Percentiles rank a stretch among this genome's conserved stretches.
phyloP scores from a whole-genome alignment of 1,284 basidiomycete species.

The Ceratobasidium sp. region DNA sequence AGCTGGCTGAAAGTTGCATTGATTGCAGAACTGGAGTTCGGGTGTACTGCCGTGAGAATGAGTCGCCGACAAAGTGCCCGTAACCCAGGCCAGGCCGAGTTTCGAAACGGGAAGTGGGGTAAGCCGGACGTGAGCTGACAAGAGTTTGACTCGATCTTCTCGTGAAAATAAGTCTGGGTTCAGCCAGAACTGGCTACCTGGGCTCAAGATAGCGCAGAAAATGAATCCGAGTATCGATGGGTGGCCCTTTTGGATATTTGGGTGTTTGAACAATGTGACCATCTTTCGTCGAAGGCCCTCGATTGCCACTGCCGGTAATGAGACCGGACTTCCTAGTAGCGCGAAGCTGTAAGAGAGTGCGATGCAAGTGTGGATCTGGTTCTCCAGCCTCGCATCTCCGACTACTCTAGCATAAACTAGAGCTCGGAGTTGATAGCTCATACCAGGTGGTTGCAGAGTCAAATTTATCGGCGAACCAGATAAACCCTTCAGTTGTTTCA shows the following conservation, averaged over 20 bases:
- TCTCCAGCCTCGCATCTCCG: not conserved
- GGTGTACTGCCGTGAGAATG: not conserved
- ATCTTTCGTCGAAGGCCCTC: not conserved
- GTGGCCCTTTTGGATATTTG: not conserved
- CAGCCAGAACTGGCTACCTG: conserved; percentile 8
- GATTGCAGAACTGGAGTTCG: not conserved
- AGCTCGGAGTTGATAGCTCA: not conserved
- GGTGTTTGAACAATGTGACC: not conserved
- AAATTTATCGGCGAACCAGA: not conserved
- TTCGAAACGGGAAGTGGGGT: not conserved
- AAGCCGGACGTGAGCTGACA: conserved; percentile 11
- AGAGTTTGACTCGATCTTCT: conserved; percentile 12
- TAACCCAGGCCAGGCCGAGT: conserved; percentile 2
- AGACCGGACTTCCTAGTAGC: not conserved
- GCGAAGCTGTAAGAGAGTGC: too few species aligned
- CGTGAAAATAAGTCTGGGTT: not conserved
- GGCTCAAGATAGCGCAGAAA: conserved; percentile 10
- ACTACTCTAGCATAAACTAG: not conserved
- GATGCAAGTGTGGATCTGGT: not conserved
- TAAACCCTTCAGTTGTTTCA: not conserved
- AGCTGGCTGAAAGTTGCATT: not conserved
- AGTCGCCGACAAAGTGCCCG: too few species aligned
- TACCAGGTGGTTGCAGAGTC: not conserved
- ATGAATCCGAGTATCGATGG: conserved; percentile 9
- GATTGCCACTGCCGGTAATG: not conserved